Evolutionary conservation across 148 eudicot species (phyloP).

Genomic region (Tetragonia tetragonoides): DNA sequence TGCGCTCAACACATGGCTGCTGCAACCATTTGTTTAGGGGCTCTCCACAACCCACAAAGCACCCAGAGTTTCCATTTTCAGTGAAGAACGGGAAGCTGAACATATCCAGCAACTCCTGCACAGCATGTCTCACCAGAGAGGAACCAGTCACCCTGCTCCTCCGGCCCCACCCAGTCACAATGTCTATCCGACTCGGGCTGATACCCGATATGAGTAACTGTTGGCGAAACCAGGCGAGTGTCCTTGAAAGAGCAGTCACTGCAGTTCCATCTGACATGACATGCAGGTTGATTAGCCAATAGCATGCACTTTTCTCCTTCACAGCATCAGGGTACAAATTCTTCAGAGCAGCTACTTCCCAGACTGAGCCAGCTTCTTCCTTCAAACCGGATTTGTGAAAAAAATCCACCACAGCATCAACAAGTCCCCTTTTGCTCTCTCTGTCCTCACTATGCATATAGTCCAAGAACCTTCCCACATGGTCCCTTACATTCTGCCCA

Average conservation of each 20-base stretch:
- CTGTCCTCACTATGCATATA: conserved; percentile 94
- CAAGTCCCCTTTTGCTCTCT: conserved; percentile 90
- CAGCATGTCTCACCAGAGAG: conserved; percentile 86
- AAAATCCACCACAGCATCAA: conserved; percentile 88
- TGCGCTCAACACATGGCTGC: conserved; percentile 80
- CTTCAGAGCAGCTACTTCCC: conserved; percentile 95
- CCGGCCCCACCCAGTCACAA: conserved; percentile 97
- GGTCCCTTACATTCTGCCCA: conserved; percentile 85
- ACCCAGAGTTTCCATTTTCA: conserved; percentile 79
- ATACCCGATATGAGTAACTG: conserved; percentile 61
- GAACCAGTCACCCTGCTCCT: conserved; percentile 87
- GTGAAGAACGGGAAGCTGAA: conserved; percentile 76
- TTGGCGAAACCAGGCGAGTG: conserved; percentile 75
- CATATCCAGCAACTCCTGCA: conserved; percentile 67
- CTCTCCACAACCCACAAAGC: conserved; percentile 95
- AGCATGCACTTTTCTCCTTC: conserved; percentile 61
- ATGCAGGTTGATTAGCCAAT: conserved; percentile 95
- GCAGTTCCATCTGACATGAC: conserved; percentile 99
- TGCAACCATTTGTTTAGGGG: conserved; percentile 74
- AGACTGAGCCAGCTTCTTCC: conserved; percentile 95
- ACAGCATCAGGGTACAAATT: conserved; percentile 92
- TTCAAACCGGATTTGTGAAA: conserved; percentile 90
- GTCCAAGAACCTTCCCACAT: conserved; percentile 68
- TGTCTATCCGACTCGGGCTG: conserved; percentile 73
- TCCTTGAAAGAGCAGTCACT: conserved; percentile 88